Conservation (phyloP, 495 filamentous ascomycete genomes). For the Lepraria neglecta region DNA sequence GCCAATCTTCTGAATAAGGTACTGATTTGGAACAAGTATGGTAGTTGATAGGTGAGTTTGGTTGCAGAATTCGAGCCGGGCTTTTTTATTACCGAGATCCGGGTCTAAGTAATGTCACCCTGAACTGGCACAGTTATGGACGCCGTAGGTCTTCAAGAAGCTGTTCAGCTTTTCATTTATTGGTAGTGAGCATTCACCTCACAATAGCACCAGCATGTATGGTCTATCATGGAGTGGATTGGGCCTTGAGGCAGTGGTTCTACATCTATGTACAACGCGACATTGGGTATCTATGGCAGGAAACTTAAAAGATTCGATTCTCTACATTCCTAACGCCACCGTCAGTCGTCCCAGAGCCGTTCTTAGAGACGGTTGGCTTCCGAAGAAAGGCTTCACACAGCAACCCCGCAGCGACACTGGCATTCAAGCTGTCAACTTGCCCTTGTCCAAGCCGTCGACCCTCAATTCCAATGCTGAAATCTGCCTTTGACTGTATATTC, state of each 20-base stretch:
- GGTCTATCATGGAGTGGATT: too few relatives aligned
- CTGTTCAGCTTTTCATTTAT: not conserved
- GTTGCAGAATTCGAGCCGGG: not conserved
- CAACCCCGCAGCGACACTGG: conserved; percentile 74
- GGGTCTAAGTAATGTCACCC: not conserved
- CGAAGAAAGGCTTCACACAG: conserved; percentile 60
- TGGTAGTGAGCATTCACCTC: not conserved
- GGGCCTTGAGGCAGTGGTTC: not conserved
- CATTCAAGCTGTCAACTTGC: conserved; percentile 76
- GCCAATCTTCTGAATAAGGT: too few relatives aligned
- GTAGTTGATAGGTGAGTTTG: not conserved
- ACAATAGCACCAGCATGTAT: too few relatives aligned
- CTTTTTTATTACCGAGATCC: not conserved
- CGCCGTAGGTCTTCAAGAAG: too few relatives aligned
- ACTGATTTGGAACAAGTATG: not conserved
- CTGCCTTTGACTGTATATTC: conserved; percentile 55
- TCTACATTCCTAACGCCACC: not conserved
- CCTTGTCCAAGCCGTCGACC: conserved; percentile 37
- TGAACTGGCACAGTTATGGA: too few relatives aligned
- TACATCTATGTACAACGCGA: not conserved
- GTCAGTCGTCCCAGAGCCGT: not conserved
- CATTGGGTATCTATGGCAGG: not conserved
- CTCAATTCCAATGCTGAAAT: conserved; percentile 53
- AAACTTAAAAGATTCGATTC: conserved; percentile 12
- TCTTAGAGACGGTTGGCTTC: conserved; percentile 1